Base-by-base conservation (phyloP, 331 rosid species). In the Pyracantha coccinea region DNA sequence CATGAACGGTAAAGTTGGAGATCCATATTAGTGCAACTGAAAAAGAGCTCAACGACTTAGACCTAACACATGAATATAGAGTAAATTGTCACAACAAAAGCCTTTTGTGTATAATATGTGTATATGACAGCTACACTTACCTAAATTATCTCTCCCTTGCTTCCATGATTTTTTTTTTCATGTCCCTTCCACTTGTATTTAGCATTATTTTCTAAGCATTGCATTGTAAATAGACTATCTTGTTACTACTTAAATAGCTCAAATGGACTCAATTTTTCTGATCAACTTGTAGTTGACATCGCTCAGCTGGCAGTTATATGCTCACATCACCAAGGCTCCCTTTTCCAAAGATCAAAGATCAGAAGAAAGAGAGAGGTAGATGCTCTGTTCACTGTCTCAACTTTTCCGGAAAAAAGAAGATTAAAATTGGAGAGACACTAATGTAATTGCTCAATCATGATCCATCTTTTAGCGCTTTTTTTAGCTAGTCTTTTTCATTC, bases 41-140 rank as follows among this genome's bases (percentile, higher is more conserved):
- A 38, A 38, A 38, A 38, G 45, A 38, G 45, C 3, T 10, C 1
- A 38, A 38, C 4, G 4, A 38, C 45, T 9, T 38, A 1, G 1
- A 38, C 14, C 1, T 14, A 35, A 35, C 13, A 35, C 0, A 0
- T 35, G 13, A 35, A 8, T 35, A 35, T 35, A 35, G 0, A 35
- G 13, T 38, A 38, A 38, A 38, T 38, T 38, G 45, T 3, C 45
- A 38, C 13, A 38, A 38, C 2, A 50, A 50, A 45, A 44, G 4
- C 28, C 47, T 47, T 12, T 62, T 28, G 41, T 29, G 27, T 24
- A 23, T 1, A 38, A 11, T 38, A 57, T 11, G 6, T 55, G 5
- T 59, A 53, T 61, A 4, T 21, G 76, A 78, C 35, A 78, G 81
- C 77, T 71, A 71, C 73, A 10, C 38, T 53, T 72, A 68, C 66